These are phyloP conservation scores for Podospora pseudoanserina DNA, from an alignment of 495 filamentous ascomycete genomes.

Conservation along the genomic window DNA sequence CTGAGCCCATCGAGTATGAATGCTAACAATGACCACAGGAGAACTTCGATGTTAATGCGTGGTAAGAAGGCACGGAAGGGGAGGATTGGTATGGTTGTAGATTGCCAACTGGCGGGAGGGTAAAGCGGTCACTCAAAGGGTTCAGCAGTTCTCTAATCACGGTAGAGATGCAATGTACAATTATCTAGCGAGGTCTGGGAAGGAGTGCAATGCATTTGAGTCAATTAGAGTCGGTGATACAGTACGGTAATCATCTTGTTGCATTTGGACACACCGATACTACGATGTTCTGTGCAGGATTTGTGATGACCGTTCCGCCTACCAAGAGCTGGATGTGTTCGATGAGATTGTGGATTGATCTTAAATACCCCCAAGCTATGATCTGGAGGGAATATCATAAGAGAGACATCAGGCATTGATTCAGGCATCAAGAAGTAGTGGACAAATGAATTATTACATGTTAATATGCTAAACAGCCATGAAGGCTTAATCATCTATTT, in stretches of 20 bases:
- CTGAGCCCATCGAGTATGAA: neutral
- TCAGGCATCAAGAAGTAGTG: no score
- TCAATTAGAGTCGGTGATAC: neutral
- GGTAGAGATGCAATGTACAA: neutral
- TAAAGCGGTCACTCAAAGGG: neutral
- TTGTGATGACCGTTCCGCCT: no score
- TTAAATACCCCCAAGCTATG: no score
- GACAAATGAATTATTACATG: no score
- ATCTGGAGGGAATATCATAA: no score
- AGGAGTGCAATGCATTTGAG: neutral
- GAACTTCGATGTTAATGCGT: constrained; percentile 73
- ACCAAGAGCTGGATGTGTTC: neutral
- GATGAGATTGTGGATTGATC: no score
- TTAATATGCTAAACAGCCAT: no score
- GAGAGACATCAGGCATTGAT: no score
- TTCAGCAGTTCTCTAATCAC: neutral
- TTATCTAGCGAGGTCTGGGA: neutral
- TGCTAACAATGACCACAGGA: constrained; percentile 48
- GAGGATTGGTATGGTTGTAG: neutral
- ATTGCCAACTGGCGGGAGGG: neutral
- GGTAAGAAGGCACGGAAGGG: constrained; percentile 45
- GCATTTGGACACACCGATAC: neutral
- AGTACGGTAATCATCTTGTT: neutral
- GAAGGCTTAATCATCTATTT: neutral
- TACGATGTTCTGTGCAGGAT: neutral